phyloP scores from a whole-genome alignment of 2,329 filamentous ascomycete species.

The Fusarium chuoi region DNA sequence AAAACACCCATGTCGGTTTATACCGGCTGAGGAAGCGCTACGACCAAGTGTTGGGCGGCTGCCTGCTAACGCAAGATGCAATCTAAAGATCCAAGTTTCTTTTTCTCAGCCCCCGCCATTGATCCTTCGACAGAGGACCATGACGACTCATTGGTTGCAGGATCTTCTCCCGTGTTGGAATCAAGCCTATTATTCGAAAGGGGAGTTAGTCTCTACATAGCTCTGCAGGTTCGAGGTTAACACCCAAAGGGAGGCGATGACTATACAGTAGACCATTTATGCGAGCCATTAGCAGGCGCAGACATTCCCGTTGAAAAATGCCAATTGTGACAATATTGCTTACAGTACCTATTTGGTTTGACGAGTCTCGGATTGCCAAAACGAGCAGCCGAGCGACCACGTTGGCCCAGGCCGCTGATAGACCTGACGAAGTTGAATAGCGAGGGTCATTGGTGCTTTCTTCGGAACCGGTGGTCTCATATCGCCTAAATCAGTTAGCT shows the following conservation, averaged over 20 bases:
- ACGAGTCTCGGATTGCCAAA: background rate
- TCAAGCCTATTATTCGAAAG: constrained; percentile 4
- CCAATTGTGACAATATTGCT: background rate
- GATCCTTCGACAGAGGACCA: background rate
- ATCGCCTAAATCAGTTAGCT: background rate
- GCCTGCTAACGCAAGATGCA: constrained; percentile 24
- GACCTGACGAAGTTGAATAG: constrained; percentile 4
- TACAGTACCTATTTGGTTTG: constrained; percentile 9
- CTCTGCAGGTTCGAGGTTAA: constrained; percentile 35
- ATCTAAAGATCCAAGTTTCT: constrained; percentile 25
- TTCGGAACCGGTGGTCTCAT: constrained; percentile 9
- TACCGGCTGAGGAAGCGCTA: constrained; percentile 24
- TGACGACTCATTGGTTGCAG: background rate
- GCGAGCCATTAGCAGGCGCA: constrained; percentile 30
- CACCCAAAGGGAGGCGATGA: constrained; percentile 13
- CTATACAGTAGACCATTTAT: constrained; percentile 14
- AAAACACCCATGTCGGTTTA: constrained; percentile 14
- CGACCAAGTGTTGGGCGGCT: constrained; percentile 11
- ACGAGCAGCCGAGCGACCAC: background rate
- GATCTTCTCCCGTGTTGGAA: background rate
- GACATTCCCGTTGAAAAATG: background rate
- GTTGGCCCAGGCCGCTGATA: constrained; percentile 12
- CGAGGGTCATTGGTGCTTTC: background rate
- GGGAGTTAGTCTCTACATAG: constrained; percentile 17
- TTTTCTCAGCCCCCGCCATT: constrained; percentile 9